Evolutionary conservation across 305 asterid genomes (phyloP).

Genomic region (Fraxinus paxiana): DNA sequence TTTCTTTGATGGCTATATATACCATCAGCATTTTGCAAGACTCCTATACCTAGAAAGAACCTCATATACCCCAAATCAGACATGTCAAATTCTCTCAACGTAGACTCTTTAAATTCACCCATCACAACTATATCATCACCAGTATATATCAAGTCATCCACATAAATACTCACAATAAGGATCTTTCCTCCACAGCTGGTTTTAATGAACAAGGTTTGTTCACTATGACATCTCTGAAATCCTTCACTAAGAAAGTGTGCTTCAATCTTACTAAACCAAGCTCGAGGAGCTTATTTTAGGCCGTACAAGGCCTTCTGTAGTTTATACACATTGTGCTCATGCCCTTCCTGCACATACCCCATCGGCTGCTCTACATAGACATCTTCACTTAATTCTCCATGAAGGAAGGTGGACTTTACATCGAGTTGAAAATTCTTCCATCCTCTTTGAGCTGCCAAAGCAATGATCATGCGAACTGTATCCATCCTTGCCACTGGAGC

Average conservation of each 20-base stretch:
- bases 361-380: background rate
- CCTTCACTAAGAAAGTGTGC: background rate
- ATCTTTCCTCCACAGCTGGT: background rate
- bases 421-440: background rate
- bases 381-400: background rate
- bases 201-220: background rate
- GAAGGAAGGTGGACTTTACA: background rate
- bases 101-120: background rate
- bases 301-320: background rate
- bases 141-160: background rate
- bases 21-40: background rate
- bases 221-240: background rate
- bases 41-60: background rate
- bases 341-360: background rate
- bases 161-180: slow-evolving; percentile 2
- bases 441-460: background rate
- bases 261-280: slow-evolving; percentile 8
- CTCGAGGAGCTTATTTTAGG: background rate
- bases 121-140: background rate
- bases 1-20: background rate
- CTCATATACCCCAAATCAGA: background rate
- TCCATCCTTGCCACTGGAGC: background rate
- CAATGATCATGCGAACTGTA: background rate
- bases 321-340: background rate
- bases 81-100: background rate